Base-by-base conservation (phyloP, 805 yeast species). In the Candida boidinii region DNA sequence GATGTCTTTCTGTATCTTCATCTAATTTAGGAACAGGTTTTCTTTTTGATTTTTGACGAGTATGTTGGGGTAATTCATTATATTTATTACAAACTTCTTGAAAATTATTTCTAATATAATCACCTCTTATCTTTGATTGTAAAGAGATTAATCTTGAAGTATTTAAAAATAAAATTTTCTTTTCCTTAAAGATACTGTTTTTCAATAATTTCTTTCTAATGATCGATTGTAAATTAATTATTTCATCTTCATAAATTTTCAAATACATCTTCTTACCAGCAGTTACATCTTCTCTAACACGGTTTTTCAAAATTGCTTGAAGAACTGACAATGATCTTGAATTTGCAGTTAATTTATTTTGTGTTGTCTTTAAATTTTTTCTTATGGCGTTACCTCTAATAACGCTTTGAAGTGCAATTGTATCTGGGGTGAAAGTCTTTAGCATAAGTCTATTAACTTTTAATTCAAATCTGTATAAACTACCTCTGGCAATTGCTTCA, bases 401-500 rank as follows among this genome's bases (percentile, higher is more conserved):
- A 0, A 64, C 43, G 0, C 79, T 57, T 44, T 74, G 76, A 15
- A 80, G 55, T 8, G 48, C 51, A 3, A 67, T 53, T 16, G 79
- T 48, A 16, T 70, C 73, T 10, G 66, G 69, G 6, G 65, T 66
- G 43, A 72, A 73, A 1, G 82, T 68, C 37, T 67, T 70, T 19
- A 82, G 49, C 62, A 81, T 66, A 38, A 78, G 77, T 36, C 66
- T 66, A 42, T 72, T 70, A 23, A 82, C 79, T 51, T 75, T 76
- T 59, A 77, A 61, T 15, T 60, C 58, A 49, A 78, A 82, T 33
- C 95, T 66, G 35, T 72, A 59, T 26, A 74, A 62, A 0, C 83
- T 76, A 14, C 92, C 94, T 42, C 85, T 63, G 13, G 83, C 68
- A 17, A 76, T 56, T 0, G 92, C 73, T 51, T 87, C 95, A 13